Base-by-base conservation (phyloP, 2,329 filamentous ascomycete genomes). In the Esteya vermicola region DNA sequence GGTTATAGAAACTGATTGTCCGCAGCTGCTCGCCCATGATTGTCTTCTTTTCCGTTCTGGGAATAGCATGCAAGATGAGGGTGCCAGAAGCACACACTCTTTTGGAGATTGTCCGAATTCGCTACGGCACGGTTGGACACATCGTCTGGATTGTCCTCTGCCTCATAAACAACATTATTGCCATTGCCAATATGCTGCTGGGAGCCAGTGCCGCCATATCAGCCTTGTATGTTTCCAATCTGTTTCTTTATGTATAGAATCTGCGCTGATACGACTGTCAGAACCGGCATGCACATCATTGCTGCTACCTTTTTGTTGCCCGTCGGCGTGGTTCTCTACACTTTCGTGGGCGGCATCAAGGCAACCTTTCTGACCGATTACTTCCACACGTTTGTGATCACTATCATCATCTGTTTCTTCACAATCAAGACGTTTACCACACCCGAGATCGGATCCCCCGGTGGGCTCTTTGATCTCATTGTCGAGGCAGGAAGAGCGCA, bases 351-450 rank as follows among this genome's bases (percentile, higher is more conserved):
- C 34, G 85, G 85, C 9, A 83, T 93, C 57, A 93, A 93, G 58
- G 82, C 83, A 0, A 89, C 85, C 0, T 85, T 91, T 50, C 63
- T 91, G 48, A 93, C 85, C 0, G 83, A 89, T 48, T 91, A 84
- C 57, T 72, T 86, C 37, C 85, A 94, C 54, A 91, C 84, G 0
- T 77, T 89, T 16, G 75, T 83, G 41, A 72, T 89, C 47, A 61
- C 93, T 21, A 70, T 91, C 49, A 85, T 93, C 44, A 85, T 94
- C 8, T 39, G 36, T 31, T 39, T 30, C 30, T 27, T 39, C 50
- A 76, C 93, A 53, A 67, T 85, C 36, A 93, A 93, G 48, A 72
- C 85, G 0, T 79, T 93, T 49, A 85, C 79, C 4, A 72, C 84
- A 0, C 93, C 91, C 52, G 78, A 82, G 0, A 82, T 79, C 1